A percentile compares a stretch with the other conserved stretches of the same genome.
phyloP scores from a whole-genome alignment of 2,329 filamentous ascomycete genomes.

The Aspergillus pseudoviridinutans region DNA sequence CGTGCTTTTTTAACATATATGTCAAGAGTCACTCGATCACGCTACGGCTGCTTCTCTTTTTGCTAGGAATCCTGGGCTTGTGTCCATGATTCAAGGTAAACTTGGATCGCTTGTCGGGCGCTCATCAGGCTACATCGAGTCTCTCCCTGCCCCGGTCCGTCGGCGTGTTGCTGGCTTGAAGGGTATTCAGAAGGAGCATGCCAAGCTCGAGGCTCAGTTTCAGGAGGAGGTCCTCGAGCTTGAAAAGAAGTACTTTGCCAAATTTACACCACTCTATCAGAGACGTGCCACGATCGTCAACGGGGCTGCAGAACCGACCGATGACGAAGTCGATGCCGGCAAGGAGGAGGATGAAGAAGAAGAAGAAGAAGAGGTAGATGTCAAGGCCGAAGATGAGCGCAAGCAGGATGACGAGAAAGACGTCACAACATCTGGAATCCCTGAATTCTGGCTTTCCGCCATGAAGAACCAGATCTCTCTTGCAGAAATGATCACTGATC shows the following conservation, averaged over 20 bases:
- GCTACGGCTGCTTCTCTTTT: constrained; percentile 86
- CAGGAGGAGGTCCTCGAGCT: constrained; percentile 97
- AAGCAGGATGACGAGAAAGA: constrained; percentile 47
- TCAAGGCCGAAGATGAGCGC: constrained; percentile 54
- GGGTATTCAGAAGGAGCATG: constrained; percentile 97
- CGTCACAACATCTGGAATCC: constrained; percentile 68
- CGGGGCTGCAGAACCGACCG: constrained; percentile 77
- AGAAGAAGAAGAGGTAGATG: constrained; percentile 48
- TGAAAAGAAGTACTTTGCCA: constrained; percentile 99
- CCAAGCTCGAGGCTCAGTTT: constrained; percentile 96
- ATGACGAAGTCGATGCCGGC: constrained; percentile 80
- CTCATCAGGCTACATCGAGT: constrained; percentile 97
- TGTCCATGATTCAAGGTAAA: constrained; percentile 97
- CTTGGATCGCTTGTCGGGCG: constrained; percentile 88
- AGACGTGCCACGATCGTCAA: constrained; percentile 93
- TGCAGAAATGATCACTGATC: constrained; percentile 97
- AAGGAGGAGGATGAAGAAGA: constrained; percentile 74
- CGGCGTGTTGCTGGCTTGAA: constrained; percentile 92
- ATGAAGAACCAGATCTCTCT: constrained; percentile 99
- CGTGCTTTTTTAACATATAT: constrained; percentile 17
- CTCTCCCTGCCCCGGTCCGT: constrained; percentile 81
- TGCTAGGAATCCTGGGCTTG: constrained; percentile 88
- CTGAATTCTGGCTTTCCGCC: constrained; percentile 98
- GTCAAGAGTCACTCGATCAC: constrained; percentile 87
- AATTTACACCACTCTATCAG: constrained; percentile 96